A percentile compares a stretch with the other conserved stretches of the same genome.
phyloP scores from a whole-genome alignment of 148 eudicot genomes.

The Camellia granthamiana region DNA sequence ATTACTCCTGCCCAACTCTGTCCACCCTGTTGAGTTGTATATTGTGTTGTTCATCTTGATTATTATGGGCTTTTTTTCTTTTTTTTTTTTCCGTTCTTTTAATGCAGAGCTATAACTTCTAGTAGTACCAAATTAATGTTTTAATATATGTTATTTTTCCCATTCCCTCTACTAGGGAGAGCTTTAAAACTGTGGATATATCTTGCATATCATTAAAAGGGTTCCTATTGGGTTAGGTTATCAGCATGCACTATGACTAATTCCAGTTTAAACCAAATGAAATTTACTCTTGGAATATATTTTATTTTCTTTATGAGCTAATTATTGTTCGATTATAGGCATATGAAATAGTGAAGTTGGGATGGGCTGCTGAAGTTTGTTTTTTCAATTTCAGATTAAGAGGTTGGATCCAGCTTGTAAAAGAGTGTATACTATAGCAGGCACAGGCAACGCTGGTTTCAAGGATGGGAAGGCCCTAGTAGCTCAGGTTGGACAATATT shows the following conservation, averaged over 20 bases:
- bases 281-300: neutral
- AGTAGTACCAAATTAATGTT: no score
- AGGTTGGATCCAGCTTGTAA: constrained; percentile 68
- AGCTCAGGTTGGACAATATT: constrained; percentile 61
- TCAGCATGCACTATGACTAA: neutral
- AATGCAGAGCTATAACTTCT: no score
- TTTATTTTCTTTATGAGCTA: neutral
- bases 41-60: no score
- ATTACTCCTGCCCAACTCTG: neutral
- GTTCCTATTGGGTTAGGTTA: neutral
- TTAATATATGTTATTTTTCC: neutral
- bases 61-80: no score
- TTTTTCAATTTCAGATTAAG: constrained; percentile 61
- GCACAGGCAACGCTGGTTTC: constrained; percentile 92
- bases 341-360: constrained; percentile 9
- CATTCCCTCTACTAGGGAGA: neutral
- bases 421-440: constrained; percentile 71
- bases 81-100: no score
- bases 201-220: neutral
- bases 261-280: neutral
- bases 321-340: neutral
- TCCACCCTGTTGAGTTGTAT: no score
- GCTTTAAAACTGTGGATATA: neutral
- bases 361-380: constrained; percentile 8
- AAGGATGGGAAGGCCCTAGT: constrained; percentile 69